A percentile compares a stretch with the other conserved stretches of the same genome.
Conservation (phyloP, 805 yeast species). For the Candida silvicultrix region DNA sequence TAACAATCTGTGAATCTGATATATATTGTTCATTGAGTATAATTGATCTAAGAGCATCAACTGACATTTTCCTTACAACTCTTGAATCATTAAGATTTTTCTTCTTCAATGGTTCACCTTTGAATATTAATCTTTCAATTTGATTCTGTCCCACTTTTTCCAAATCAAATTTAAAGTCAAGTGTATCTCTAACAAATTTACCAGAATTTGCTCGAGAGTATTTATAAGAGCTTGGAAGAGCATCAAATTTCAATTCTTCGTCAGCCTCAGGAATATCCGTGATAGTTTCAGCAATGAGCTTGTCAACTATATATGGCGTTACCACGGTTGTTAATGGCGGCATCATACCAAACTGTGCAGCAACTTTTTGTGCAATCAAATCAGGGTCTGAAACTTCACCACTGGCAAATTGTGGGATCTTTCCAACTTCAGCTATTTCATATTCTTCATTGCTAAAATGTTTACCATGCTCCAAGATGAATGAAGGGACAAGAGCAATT, state of each 20-base stretch:
- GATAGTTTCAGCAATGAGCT: neutral
- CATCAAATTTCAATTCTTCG: neutral
- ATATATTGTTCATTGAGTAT: neutral
- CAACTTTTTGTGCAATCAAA: neutral
- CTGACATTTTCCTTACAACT: neutral
- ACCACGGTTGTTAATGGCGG: neutral
- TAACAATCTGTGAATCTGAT: neutral
- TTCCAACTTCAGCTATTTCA: neutral
- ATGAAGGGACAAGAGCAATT: conserved; percentile 16
- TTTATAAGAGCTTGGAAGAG: no score
- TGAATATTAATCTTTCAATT: neutral
- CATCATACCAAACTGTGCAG: neutral
- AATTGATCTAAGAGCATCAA: neutral
- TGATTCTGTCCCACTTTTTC: neutral
- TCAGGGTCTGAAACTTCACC: neutral
- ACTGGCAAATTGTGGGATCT: neutral
- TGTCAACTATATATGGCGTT: neutral
- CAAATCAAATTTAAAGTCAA: neutral
- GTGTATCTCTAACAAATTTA: no score
- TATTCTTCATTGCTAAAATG: conserved; percentile 2
- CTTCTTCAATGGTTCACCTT: no score
- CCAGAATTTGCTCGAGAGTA: no score
- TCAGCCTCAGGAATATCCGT: neutral
- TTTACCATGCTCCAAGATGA: conserved; percentile 11
- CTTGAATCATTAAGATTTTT: neutral